phyloP scores from a whole-genome alignment of 352 stramenopile species.

The Globisporangium iwayamae region DNA sequence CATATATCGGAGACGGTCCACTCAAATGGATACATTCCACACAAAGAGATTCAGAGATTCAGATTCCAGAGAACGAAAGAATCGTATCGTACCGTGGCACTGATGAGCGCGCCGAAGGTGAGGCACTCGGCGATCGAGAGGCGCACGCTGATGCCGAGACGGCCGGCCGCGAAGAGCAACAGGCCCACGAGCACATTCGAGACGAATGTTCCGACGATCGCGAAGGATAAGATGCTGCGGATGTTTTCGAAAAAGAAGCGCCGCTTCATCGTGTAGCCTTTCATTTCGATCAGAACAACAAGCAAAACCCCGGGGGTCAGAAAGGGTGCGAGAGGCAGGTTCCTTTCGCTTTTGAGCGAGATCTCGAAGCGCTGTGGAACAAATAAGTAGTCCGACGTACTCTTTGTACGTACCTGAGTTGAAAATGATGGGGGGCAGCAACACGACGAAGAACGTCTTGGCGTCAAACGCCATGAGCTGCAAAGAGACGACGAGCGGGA shows the following conservation, averaged over 20 bases:
- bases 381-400: constrained; percentile 8
- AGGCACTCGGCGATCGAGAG: constrained; percentile 87
- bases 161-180: constrained; percentile 66
- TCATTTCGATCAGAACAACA: background rate
- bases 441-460: constrained; percentile 90
- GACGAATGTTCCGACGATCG: constrained; percentile 88
- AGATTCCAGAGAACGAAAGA: background rate
- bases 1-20: background rate
- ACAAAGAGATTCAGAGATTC: background rate
- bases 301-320: background rate
- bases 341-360: background rate
- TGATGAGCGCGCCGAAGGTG: constrained; percentile 92
- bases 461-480: constrained; percentile 85
- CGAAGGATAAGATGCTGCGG: constrained; percentile 85
- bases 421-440: constrained; percentile 94
- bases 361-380: background rate
- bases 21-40: background rate
- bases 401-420: constrained; percentile 54
- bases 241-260: constrained; percentile 92
- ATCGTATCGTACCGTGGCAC: constrained; percentile 49
- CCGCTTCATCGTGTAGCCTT: constrained; percentile 87
- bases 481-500: constrained; percentile 4
- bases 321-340: background rate
- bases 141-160: constrained; percentile 53
- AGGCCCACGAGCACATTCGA: constrained; percentile 83